These are phyloP conservation scores for Aspergillus homomorphus DNA, from an alignment of 495 filamentous ascomycete genomes.

Conservation along the genomic window DNA sequence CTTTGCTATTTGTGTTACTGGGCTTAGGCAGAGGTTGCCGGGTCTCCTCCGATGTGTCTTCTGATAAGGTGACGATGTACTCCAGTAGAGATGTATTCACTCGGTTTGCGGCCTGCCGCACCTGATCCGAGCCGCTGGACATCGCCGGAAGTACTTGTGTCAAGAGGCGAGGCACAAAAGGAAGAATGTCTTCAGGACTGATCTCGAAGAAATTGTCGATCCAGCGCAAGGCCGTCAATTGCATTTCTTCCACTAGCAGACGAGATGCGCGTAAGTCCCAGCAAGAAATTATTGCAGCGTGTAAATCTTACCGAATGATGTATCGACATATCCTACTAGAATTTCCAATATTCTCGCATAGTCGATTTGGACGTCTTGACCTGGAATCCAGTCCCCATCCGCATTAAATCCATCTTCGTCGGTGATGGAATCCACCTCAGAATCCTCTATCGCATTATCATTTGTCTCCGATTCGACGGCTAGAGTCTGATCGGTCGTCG, in stretches of 20 bases:
- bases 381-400: constrained; percentile 94
- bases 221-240: constrained; percentile 89
- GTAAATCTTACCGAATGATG: constrained; percentile 62
- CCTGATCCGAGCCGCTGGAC: constrained; percentile 83
- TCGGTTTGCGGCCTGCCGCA: constrained; percentile 80
- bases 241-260: constrained; percentile 73
- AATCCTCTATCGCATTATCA: constrained; percentile 52
- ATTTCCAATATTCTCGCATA: constrained; percentile 90
- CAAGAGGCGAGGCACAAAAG: constrained; percentile 86
- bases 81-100: constrained; percentile 89
- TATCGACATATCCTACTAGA: constrained; percentile 84
- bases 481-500: constrained; percentile 48
- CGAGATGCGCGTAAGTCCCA: constrained; percentile 5
- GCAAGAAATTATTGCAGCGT: background rate
- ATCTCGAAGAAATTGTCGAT: constrained; percentile 96
- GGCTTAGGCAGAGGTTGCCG: constrained; percentile 36
- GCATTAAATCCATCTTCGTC: constrained; percentile 61
- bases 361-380: constrained; percentile 95
- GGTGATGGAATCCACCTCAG: constrained; percentile 54
- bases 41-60: constrained; percentile 57
- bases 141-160: constrained; percentile 92
- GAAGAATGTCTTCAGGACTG: constrained; percentile 94
- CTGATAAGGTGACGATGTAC: constrained; percentile 85
- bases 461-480: constrained; percentile 37
- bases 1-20: constrained; percentile 46